Evolutionary conservation across 2,329 filamentous ascomycete genomes (phyloP), one percentile per base, ranked within the genome.

Genomic region (Erysiphe pulchra): DNA sequence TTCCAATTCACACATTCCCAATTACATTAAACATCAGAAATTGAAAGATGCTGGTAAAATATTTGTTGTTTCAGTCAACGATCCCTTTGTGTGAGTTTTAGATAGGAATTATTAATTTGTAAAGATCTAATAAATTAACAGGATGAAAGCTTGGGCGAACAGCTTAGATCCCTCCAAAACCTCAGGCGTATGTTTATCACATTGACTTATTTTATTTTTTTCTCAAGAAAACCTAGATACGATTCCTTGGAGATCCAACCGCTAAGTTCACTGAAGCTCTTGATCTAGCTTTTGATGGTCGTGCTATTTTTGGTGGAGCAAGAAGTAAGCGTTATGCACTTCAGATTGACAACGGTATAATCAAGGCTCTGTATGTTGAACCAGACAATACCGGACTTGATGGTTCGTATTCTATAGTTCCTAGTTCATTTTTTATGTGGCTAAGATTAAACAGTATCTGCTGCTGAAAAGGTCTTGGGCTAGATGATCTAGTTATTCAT

Each of bases 31-130:
- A 57, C 80, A 83, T 59, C 70, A 77, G 46, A 75, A 77, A 60
- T 69, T 92, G 54, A 81, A 81, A 64, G 68, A 77, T 49, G 83
- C 81, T 30, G 86, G 85, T 43, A 69, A 80, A 56, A 81, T 93
- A 41, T 92, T 92, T 57, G 83, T 95, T 37, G 75, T 95, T 47
- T 77, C 81, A 14, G 86, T 94, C 59, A 95, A 95, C 60, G 87
- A 95, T 60, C 74, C 85, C 17, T 94, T 94, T 60, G 86, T 93
- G 81, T 92, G 68, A 63, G 80, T 64, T 10, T 8, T 18, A n/a
- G 18, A 32, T 18, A 17, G n/a, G 10, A 4, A 14, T 8, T n/a
- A 33, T 41, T n/a, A 40, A 2, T 1, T 33, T 16, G 12, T 37
- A 14, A 40, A 17, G 6, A 17, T 11, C 36, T 16, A 45, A 17